A percentile compares a stretch with the other conserved stretches of the same genome.
These are phyloP conservation scores for Termitomyces sp. DNA, from an alignment of 768 basidiomycete genomes.

Conservation along the genomic window DNA sequence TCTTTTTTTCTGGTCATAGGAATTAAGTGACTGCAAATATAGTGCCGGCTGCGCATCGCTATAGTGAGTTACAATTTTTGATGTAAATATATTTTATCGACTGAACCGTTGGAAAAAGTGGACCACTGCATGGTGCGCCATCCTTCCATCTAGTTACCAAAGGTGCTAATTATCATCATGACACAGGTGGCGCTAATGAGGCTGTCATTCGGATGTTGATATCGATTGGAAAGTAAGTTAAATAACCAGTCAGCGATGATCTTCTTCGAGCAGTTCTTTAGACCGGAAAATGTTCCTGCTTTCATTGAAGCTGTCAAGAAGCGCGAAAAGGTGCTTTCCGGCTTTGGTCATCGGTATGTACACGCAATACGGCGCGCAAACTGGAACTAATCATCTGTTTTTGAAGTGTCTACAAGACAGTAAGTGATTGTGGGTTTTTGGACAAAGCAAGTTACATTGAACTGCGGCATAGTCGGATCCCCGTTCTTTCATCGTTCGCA, in stretches of 20 bases:
- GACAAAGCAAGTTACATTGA: not conserved
- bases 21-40: constrained; percentile 2
- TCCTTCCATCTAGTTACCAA: not conserved
- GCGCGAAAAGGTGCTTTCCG: constrained; percentile 84
- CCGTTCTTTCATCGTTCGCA: constrained; percentile 85
- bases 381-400: not conserved
- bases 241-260: too few relatives aligned
- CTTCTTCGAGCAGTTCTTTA: not conserved
- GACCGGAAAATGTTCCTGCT: constrained; percentile 79
- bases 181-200: constrained; percentile 83
- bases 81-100: not conserved
- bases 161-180: constrained; percentile 3
- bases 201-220: constrained; percentile 94
- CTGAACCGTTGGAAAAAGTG: constrained; percentile 32
- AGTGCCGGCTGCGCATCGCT: constrained; percentile 86
- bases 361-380: not conserved
- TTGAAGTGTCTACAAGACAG: constrained; percentile 68
- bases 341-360: constrained; percentile 80
- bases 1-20: not conserved
- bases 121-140: constrained; percentile 61
- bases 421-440: constrained; percentile 22
- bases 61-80: constrained; percentile 54
- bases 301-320: constrained; percentile 87
- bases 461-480: constrained; percentile 70
- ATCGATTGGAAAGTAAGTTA: constrained; percentile 72